A percentile compares a stretch with the other conserved stretches of the same genome.
Conservation (phyloP, 192 early-diverging fungal species). For the Coemansia sp. region DNA sequence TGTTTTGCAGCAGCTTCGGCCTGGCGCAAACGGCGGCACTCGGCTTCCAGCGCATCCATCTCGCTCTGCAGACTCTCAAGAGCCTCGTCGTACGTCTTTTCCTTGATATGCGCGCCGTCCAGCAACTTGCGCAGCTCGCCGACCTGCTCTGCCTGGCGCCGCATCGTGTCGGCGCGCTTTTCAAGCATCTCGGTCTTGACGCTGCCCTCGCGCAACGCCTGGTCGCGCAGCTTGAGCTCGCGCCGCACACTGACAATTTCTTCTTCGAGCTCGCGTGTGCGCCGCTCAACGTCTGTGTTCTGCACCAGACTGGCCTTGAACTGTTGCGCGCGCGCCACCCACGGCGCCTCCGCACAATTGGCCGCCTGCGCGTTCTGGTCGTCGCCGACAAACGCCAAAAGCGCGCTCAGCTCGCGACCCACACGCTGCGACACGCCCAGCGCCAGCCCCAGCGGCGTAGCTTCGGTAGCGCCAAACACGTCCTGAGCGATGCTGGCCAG, state of each 20-base stretch:
- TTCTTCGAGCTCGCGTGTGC: conserved; percentile 71
- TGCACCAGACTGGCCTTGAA: conserved; percentile 79
- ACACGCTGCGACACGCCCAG: conserved; percentile 23
- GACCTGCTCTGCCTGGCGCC: conserved; percentile 67
- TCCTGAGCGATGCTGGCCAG: conserved; percentile 35
- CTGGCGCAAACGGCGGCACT: conserved; percentile 62
- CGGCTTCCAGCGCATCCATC: conserved; percentile 64
- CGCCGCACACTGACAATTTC: conserved; percentile 79
- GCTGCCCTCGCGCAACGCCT: conserved; percentile 69
- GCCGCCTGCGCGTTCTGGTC: conserved; percentile 3
- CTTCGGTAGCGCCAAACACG: conserved; percentile 31
- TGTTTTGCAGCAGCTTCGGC: conserved; percentile 11
- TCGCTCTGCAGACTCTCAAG: conserved; percentile 69
- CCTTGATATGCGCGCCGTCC: conserved; percentile 59
- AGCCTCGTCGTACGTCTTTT: conserved; percentile 71
- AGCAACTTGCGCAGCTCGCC: conserved; percentile 61
- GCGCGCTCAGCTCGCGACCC: conserved; percentile 17
- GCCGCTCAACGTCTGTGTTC: conserved; percentile 77
- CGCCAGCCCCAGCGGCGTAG: conserved; percentile 18
- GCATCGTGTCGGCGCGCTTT: conserved; percentile 68
- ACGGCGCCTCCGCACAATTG: conserved; percentile 61
- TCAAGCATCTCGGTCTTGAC: conserved; percentile 83
- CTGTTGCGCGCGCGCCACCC: conserved; percentile 75
- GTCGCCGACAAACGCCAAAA: conserved; percentile 19
- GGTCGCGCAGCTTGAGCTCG: conserved; percentile 79